A percentile compares a stretch with the other conserved stretches of the same genome.
These are phyloP conservation scores for Brassica hybrid DNA, from an alignment of 441 rosid species.

Conservation along the genomic window DNA sequence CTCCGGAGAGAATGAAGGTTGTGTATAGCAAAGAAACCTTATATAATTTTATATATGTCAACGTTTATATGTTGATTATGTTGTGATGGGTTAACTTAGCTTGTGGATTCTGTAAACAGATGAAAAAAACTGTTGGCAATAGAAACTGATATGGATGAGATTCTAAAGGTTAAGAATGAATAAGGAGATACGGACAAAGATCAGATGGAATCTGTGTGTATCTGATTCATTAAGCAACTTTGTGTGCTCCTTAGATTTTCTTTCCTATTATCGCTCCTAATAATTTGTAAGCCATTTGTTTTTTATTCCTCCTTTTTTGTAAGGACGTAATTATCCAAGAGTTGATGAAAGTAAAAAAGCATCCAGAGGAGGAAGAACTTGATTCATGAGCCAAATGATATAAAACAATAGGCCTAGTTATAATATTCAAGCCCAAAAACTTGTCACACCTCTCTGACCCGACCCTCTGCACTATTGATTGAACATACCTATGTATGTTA, in stretches of 20 bases:
- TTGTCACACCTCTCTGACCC: background rate
- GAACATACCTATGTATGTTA: too few relatives aligned
- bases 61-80: conserved; percentile 16
- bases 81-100: conserved; percentile 23
- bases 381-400: background rate
- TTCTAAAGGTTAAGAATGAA: conserved; percentile 56
- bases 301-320: background rate
- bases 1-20: conserved; percentile 20
- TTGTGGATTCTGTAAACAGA: conserved; percentile 8
- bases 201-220: conserved; percentile 36
- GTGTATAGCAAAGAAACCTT: conserved; percentile 5
- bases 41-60: conserved; percentile 13
- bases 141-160: conserved; percentile 53
- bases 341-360: background rate
- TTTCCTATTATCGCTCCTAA: conserved; percentile 45
- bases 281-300: conserved; percentile 15
- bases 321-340: background rate
- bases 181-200: conserved; percentile 42
- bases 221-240: conserved; percentile 45
- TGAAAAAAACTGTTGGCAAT: conserved; percentile 22
- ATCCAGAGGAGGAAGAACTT: too few relatives aligned
- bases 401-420: background rate
- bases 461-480: too few relatives aligned
- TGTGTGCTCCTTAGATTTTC: conserved; percentile 32
- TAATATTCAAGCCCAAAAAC: background rate